Evolutionary conservation across 2,329 filamentous ascomycete genomes (phyloP), one percentile per base, ranked within the genome.

Genomic region (Fusarium albidum): DNA sequence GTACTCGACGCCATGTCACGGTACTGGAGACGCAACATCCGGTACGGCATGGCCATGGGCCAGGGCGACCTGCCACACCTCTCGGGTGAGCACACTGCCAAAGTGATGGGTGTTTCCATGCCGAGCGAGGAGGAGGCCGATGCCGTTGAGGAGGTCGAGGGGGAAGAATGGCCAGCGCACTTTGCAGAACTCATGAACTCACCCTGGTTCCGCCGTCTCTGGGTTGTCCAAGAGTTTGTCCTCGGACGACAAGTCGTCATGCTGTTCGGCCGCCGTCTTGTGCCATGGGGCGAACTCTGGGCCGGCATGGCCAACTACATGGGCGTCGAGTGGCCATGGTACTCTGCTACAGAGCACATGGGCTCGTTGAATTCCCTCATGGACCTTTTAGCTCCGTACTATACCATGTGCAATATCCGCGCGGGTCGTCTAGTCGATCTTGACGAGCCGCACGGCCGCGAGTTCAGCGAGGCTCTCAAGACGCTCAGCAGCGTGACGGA

Each of bases 171-270:
- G 31, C 5, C 26, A 1, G 4, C 3, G 3, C 5, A 3, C 0
- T 57, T 17, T 8, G 6, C 26, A 0, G 1, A 31, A 3, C 5
- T 57, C 5, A 14, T 51, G 2, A 42, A 32, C 2, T 14, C 28
- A 6, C 31, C 45, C n/a, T 57, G 52, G 54, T 56, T 57, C 6
- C 35, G 34, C 8, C 54, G 52, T 27, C 21, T 57, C 3, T 56
- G 54, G 54, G 41, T 57, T 9, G 21, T 57, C 3, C 54, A 57
- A 17, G 54, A 57, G 11, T 57, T 57, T n/a, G 21, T 57, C 9
- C 54, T 57, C 3, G 52, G 35, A 1, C 54, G 52, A 0, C 15
- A 57, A 11, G 52, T 38, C 3, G 10, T 12, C 9, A 45, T 57
- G 45, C 3, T 57, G 8, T 9, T 57, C 5, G 54, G 52, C 1